phyloP scores from a whole-genome alignment of 2,329 filamentous ascomycete species.

The Paecilomyces sp. region DNA sequence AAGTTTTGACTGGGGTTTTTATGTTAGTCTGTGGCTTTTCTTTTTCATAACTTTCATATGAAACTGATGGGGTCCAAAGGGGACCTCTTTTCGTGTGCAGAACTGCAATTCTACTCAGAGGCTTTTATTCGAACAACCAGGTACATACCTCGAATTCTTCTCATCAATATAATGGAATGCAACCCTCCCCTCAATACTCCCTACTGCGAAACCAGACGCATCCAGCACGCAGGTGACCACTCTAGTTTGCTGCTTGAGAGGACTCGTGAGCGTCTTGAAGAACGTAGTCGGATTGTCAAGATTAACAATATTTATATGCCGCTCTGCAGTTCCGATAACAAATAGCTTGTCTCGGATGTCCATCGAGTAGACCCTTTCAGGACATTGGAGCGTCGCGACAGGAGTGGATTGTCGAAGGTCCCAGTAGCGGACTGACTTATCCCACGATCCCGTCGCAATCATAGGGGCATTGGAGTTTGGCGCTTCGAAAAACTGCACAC shows the following conservation, averaged over 20 bases:
- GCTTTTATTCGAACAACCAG: no score
- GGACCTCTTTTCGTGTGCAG: background rate
- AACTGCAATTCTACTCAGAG: no score
- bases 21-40: background rate
- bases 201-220: slow-evolving; percentile 73
- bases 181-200: slow-evolving; percentile 80
- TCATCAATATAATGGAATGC: slow-evolving; percentile 90
- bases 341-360: slow-evolving; percentile 71
- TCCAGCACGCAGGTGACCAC: slow-evolving; percentile 85
- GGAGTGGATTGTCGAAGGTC: slow-evolving; percentile 27
- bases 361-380: slow-evolving; percentile 59
- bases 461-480: slow-evolving; percentile 60
- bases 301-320: slow-evolving; percentile 80
- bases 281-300: slow-evolving; percentile 70
- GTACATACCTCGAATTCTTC: slow-evolving; percentile 54
- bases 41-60: no score
- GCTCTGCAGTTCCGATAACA: slow-evolving; percentile 75
- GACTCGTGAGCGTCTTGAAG: slow-evolving; percentile 81
- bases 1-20: slow-evolving; percentile 61
- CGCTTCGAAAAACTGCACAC: slow-evolving; percentile 63
- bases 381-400: slow-evolving; percentile 19
- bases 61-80: no score
- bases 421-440: slow-evolving; percentile 36
- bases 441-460: slow-evolving; percentile 64
- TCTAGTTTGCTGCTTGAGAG: slow-evolving; percentile 84